Evolutionary conservation across 1,284 basidiomycete genomes (phyloP).

Genomic region (Ganoderma boninense): DNA sequence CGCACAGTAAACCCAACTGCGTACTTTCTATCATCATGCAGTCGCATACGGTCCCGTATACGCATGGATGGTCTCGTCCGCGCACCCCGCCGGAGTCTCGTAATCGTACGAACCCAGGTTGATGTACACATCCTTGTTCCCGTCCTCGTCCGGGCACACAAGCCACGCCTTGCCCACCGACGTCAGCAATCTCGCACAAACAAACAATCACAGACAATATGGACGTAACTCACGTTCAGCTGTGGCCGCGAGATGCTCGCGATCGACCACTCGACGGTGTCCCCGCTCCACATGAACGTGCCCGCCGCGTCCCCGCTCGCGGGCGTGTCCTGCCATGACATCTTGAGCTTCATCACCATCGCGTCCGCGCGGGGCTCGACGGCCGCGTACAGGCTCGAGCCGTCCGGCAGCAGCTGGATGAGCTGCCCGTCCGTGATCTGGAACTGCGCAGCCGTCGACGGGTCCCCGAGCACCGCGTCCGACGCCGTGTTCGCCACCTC

Average conservation of each 20-base stretch:
- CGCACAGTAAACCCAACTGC: neutral
- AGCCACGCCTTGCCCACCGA: constrained; percentile 54
- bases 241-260: constrained; percentile 57
- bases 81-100: constrained; percentile 65
- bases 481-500: constrained; percentile 52
- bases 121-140: constrained; percentile 58
- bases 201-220: too few species aligned
- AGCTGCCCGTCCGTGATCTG: constrained; percentile 62
- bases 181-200: neutral
- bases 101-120: constrained; percentile 68
- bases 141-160: constrained; percentile 58
- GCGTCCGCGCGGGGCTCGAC: constrained; percentile 58
- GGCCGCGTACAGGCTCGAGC: constrained; percentile 53
- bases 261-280: constrained; percentile 63
- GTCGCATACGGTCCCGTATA: constrained; percentile 60
- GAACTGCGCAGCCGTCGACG: constrained; percentile 61
- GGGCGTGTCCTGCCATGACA: constrained; percentile 57
- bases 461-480: constrained; percentile 60
- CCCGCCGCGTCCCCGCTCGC: constrained; percentile 50
- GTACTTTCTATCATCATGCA: constrained; percentile 28
- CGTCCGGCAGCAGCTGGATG: constrained; percentile 52
- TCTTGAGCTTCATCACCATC: constrained; percentile 55
- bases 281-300: constrained; percentile 61
- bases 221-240: constrained; percentile 50
- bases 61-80: constrained; percentile 69